phyloP scores from a whole-genome alignment of 2,329 filamentous ascomycete genomes.

The Fusarium sp. region DNA sequence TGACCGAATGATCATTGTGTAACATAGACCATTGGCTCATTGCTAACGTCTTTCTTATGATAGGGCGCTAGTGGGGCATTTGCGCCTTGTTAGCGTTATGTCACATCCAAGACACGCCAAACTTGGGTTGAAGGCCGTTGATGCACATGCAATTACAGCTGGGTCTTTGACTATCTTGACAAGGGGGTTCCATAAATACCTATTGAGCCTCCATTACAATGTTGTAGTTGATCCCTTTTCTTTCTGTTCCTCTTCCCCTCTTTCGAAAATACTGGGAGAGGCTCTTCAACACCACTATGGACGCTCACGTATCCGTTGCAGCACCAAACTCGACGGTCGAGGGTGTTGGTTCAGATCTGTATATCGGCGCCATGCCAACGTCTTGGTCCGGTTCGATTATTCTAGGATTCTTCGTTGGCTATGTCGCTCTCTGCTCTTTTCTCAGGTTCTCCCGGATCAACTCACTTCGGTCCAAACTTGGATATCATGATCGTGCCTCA shows the following conservation, averaged over 20 bases:
- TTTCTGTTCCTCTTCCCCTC: not conserved
- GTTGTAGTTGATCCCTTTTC: conserved; percentile 5
- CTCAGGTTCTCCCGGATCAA: conserved; percentile 55
- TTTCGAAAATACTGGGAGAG: not conserved
- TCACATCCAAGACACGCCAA: conserved; percentile 13
- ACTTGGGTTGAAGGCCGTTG: conserved; percentile 16
- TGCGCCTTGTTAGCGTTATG: not conserved
- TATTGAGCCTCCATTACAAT: not conserved
- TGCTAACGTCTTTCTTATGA: conserved; percentile 8
- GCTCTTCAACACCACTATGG: conserved; percentile 11
- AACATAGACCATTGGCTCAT: not conserved
- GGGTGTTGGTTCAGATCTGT: not conserved
- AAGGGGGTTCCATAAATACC: conserved; percentile 33
- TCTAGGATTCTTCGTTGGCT: conserved; percentile 46
- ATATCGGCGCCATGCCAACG: conserved; percentile 5
- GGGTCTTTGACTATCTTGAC: not conserved
- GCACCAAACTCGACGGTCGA: conserved; percentile 19
- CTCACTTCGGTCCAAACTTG: conserved; percentile 47
- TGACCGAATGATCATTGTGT: not conserved
- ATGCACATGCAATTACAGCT: not conserved
- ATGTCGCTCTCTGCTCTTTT: conserved; percentile 52
- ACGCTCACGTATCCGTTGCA: conserved; percentile 10
- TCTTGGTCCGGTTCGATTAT: conserved; percentile 34
- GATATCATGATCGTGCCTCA: conserved; percentile 53
- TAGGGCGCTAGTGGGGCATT: conserved; percentile 16